Evolutionary conservation across 495 filamentous ascomycete species (phyloP), one percentile per base, ranked within the genome.

Genomic region (Aspergillus sclerotioniger): DNA sequence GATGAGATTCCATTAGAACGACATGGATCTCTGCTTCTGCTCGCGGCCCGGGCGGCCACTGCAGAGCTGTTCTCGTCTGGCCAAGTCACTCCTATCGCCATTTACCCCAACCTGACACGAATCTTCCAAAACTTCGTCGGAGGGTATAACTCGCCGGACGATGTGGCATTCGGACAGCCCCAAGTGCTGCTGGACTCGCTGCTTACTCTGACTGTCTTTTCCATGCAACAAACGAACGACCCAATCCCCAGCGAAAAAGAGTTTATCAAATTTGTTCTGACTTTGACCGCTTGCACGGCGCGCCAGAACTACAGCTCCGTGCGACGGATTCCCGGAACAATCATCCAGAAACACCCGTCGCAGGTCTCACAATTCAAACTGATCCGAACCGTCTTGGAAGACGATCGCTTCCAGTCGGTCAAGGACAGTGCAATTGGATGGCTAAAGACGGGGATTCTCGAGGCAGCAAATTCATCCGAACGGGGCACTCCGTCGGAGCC

Each of bases 341-440:
- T 96, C 35, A 78, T 98, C 1, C 90, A 91, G 69, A 81, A 82
- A 19, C 86, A 97, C 63, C 91, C 92, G 1, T 83, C 85, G 1
- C 82, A 88, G 44, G 69, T 82, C 0, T 80, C 84, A 29, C 82
- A 91, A 1, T 81, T 95, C 41, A 82, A 86, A 5, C 88, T 96
- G 56, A 87, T 98, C 10, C 81, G 84, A 44, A 86, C 90, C 47
- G 87, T 93, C 3, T 77, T 98, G 28, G 87, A 94, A 69, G 84
- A 96, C 59, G 89, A 87, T 62, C 57, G 60, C 8, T 86, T 87
- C 6, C 90, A 85, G 21, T 82, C 88, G 3, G 80, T 94, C 45
- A 91, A 90, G 61, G 91, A 88, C 13, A 86, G 84, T 53, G 92
- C 92, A 0, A 82, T 98, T 10, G 81, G 83, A 21, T 97, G 95